Evolutionary conservation across 495 filamentous ascomycete genomes (phyloP).

Genomic region (Aspergillus mulundensis): DNA sequence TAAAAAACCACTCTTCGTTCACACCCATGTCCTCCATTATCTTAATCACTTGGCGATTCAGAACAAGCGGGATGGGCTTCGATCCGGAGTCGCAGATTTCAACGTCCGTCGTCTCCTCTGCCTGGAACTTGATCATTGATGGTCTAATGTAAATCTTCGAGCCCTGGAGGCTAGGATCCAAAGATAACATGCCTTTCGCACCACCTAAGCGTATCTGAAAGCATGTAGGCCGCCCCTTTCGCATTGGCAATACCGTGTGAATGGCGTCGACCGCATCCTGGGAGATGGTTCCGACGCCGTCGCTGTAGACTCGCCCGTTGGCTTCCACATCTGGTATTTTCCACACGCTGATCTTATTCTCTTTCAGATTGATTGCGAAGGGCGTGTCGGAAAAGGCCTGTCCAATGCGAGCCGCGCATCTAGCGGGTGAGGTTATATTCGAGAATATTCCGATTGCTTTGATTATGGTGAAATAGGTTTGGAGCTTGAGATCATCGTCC

Average conservation of each 20-base stretch:
- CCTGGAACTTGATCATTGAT: constrained; percentile 80
- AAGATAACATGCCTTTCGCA: constrained; percentile 68
- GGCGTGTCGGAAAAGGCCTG: constrained; percentile 79
- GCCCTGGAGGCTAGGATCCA: constrained; percentile 56
- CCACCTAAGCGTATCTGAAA: constrained; percentile 64
- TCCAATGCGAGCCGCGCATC: constrained; percentile 76
- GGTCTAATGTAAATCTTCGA: constrained; percentile 53
- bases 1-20: constrained; percentile 50
- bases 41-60: constrained; percentile 78
- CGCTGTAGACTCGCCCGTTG: constrained; percentile 61
- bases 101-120: constrained; percentile 46
- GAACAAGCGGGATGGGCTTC: constrained; percentile 60
- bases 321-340: constrained; percentile 40
- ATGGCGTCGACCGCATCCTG: constrained; percentile 43
- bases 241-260: constrained; percentile 17
- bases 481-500: constrained; percentile 29
- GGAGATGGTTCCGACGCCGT: constrained; percentile 75
- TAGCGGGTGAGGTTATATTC: constrained; percentile 60
- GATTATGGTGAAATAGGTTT: constrained; percentile 54
- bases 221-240: constrained; percentile 34
- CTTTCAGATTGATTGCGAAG: constrained; percentile 32
- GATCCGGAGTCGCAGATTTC: constrained; percentile 71
- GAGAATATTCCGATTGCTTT: constrained; percentile 60
- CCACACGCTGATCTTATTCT: constrained; percentile 14
- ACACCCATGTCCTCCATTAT: constrained; percentile 73